Conservation (phyloP, 2,329 filamentous ascomycete genomes). For the Colletotrichum eremochloae region DNA sequence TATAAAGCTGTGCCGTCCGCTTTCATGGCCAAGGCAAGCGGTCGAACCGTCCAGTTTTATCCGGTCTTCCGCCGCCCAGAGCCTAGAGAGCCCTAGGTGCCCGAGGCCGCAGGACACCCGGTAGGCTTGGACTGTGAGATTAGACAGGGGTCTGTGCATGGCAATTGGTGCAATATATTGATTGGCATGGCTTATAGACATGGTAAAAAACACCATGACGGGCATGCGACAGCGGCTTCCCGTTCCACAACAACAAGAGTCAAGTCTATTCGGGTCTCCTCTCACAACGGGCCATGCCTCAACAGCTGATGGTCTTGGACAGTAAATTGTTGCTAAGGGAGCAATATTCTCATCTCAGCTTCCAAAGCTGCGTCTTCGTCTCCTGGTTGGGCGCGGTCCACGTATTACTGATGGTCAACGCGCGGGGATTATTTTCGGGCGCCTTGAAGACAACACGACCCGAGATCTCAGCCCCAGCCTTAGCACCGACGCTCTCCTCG, state of each 20-base stretch:
- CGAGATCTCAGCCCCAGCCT: slow-evolving; percentile 69
- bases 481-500: slow-evolving; percentile 59
- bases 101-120: neutral
- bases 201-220: neutral
- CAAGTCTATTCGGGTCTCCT: neutral
- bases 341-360: slow-evolving; percentile 55
- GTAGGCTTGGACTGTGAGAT: neutral
- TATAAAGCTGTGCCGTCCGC: neutral
- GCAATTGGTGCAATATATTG: neutral
- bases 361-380: slow-evolving; percentile 64
- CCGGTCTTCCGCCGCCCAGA: neutral
- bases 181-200: neutral
- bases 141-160: neutral
- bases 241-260: neutral
- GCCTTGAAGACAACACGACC: slow-evolving; percentile 80
- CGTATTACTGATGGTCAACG: slow-evolving; percentile 72
- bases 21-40: neutral
- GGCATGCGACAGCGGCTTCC: neutral
- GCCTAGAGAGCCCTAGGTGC: neutral
- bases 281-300: neutral
- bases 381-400: slow-evolving; percentile 67
- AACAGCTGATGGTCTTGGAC: too few relatives aligned
- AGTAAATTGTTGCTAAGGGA: neutral
- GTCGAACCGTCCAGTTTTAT: neutral
- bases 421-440: slow-evolving; percentile 76